Evolutionary conservation across 2,329 filamentous ascomycete species (phyloP).

Genomic region (Arthrinium puccinioides): DNA sequence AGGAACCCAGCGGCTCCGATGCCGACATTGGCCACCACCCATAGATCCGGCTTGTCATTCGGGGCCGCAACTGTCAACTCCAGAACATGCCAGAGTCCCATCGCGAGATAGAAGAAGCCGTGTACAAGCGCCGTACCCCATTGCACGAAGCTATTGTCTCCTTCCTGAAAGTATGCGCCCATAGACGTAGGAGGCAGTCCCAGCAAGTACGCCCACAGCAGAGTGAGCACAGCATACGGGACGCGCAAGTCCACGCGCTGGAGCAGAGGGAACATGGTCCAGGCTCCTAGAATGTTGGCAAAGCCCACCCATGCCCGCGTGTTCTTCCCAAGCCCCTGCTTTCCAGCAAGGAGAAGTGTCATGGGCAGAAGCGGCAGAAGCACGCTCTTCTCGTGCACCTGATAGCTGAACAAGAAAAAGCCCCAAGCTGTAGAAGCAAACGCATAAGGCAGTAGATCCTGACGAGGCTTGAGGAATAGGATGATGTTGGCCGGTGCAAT

Average conservation of each 20-base stretch:
- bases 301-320: slow-evolving; percentile 91
- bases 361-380: slow-evolving; percentile 87
- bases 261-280: slow-evolving; percentile 91
- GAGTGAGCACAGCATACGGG: slow-evolving; percentile 77
- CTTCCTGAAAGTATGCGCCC: slow-evolving; percentile 56
- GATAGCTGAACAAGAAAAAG: slow-evolving; percentile 96
- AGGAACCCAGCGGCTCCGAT: slow-evolving; percentile 80
- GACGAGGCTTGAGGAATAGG: slow-evolving; percentile 71
- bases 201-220: slow-evolving; percentile 87
- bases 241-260: slow-evolving; percentile 75
- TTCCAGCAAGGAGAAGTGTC: slow-evolving; percentile 76
- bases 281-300: slow-evolving; percentile 79
- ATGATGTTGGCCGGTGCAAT: slow-evolving; percentile 75
- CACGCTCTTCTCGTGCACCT: slow-evolving; percentile 97
- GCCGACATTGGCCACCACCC: slow-evolving; percentile 86
- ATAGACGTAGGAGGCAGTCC: slow-evolving; percentile 75
- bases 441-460: slow-evolving; percentile 69
- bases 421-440: slow-evolving; percentile 86
- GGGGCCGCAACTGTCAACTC: slow-evolving; percentile 66
- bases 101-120: slow-evolving; percentile 64
- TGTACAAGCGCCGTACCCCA: slow-evolving; percentile 65
- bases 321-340: slow-evolving; percentile 68
- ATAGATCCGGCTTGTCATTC: slow-evolving; percentile 77
- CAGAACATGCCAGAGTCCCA: slow-evolving; percentile 74
- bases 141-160: slow-evolving; percentile 36